phyloP scores from a whole-genome alignment of 2,329 filamentous ascomycete species.

The Arthroderma uncinatum region DNA sequence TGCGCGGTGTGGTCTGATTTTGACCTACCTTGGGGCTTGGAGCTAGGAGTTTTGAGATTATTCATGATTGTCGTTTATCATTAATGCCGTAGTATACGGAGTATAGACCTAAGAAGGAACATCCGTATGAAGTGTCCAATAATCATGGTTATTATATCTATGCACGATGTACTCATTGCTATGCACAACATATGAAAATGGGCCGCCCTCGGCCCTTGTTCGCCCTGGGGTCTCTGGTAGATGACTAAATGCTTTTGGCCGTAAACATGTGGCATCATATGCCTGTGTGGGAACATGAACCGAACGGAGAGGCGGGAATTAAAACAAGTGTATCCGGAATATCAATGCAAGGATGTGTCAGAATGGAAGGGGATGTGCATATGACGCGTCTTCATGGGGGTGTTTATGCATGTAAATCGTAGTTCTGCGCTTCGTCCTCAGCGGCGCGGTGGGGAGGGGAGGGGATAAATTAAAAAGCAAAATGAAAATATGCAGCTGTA shows the following conservation, averaged over 20 bases:
- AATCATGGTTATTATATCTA: too few relatives aligned
- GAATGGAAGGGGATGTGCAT: background rate
- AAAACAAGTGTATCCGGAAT: background rate
- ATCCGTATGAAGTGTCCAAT: too few relatives aligned
- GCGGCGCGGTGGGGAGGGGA: too few relatives aligned
- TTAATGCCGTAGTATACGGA: too few relatives aligned
- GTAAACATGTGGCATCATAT: background rate
- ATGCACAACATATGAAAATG: background rate
- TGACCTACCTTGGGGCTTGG: too few relatives aligned
- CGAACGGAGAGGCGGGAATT: background rate
- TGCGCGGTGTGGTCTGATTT: too few relatives aligned
- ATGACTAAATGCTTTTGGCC: background rate
- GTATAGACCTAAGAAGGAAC: too few relatives aligned
- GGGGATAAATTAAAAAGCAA: background rate
- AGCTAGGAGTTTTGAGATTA: too few relatives aligned
- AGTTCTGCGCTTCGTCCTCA: background rate
- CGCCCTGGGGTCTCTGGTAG: background rate
- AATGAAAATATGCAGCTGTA: background rate
- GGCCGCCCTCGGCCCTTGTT: background rate
- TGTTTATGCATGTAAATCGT: background rate
- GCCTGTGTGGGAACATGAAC: background rate
- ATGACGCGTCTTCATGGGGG: background rate
- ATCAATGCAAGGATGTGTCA: background rate
- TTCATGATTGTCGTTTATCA: too few relatives aligned
- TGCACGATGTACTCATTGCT: background rate